These are phyloP conservation scores for Chionographis japonica DNA, from an alignment of 106 monocot genomes.

Conservation along the genomic window DNA sequence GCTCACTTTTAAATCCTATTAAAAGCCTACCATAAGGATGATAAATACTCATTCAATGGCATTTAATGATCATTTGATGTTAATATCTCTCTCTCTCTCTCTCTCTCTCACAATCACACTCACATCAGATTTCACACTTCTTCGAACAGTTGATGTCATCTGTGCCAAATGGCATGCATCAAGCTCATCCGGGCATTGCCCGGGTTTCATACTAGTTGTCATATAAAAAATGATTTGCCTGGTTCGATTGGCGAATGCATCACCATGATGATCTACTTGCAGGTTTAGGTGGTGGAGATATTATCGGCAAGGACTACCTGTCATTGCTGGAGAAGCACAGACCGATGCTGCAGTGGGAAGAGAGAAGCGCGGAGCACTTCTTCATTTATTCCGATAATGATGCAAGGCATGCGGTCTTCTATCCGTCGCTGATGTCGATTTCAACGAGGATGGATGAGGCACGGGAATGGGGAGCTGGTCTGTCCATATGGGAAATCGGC, in stretches of 20 bases:
- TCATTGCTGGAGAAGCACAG: conserved; percentile 62
- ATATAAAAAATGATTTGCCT: too few relatives aligned
- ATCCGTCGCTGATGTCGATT: conserved; percentile 74
- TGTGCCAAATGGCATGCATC: too few relatives aligned
- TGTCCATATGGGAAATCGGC: conserved; percentile 93
- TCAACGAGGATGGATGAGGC: conserved; percentile 70
- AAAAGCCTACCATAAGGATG: too few relatives aligned
- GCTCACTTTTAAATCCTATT: too few relatives aligned
- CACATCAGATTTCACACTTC: too few relatives aligned
- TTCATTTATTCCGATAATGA: conserved; percentile 57
- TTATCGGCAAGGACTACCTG: conserved; percentile 63
- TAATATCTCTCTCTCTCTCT: too few relatives aligned
- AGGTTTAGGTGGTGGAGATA: conserved; percentile 59
- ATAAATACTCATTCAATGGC: too few relatives aligned
- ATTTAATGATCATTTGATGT: too few relatives aligned
- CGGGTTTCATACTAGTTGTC: too few relatives aligned
- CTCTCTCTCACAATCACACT: too few relatives aligned
- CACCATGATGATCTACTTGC: background rate
- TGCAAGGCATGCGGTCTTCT: conserved; percentile 68
- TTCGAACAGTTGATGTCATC: too few relatives aligned
- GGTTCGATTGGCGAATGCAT: background rate
- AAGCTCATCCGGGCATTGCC: too few relatives aligned
- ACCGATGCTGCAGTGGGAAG: conserved; percentile 69
- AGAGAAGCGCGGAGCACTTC: conserved; percentile 76
- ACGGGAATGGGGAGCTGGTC: conserved; percentile 51